Evolutionary conservation across 1,284 basidiomycete genomes (phyloP).

Genomic region (Malassezia nana): DNA sequence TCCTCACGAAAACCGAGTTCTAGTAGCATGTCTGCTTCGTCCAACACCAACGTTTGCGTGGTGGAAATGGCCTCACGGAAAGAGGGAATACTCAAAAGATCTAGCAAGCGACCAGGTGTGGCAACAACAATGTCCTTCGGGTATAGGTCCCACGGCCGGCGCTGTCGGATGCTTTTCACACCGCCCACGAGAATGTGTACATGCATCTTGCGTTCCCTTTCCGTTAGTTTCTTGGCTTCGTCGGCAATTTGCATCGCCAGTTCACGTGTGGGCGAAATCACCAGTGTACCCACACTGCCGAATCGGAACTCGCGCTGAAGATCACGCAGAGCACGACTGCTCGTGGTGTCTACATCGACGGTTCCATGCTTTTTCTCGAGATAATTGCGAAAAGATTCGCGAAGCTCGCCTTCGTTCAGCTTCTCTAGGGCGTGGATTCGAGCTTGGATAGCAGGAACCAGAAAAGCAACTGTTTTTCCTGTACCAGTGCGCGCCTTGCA

Average conservation of each 20-base stretch:
- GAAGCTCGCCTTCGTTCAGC: constrained; percentile 2
- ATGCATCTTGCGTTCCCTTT: constrained; percentile 52
- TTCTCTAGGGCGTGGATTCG: constrained; percentile 39
- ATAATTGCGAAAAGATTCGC: not conserved
- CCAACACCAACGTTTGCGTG: constrained; percentile 69
- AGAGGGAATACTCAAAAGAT: constrained; percentile 56
- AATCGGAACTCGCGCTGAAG: constrained; percentile 18
- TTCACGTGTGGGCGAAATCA: constrained; percentile 89
- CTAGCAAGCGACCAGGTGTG: constrained; percentile 80
- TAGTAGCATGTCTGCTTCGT: constrained; percentile 88
- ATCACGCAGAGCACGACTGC: not conserved
- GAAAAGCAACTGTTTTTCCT: constrained; percentile 48
- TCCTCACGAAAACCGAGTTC: constrained; percentile 94
- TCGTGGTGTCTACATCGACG: not conserved
- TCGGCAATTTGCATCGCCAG: constrained; percentile 85
- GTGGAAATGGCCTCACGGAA: constrained; percentile 29
- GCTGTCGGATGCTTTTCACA: constrained; percentile 58
- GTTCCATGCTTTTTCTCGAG: not conserved
- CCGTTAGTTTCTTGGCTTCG: constrained; percentile 64
- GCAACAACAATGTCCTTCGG: constrained; percentile 79
- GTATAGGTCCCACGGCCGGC: constrained; percentile 59
- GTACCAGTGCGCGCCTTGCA: constrained; percentile 49
- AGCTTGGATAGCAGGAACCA: constrained; percentile 45
- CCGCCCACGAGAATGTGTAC: constrained; percentile 77
- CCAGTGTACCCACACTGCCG: constrained; percentile 61